These are phyloP conservation scores for Jaltomata sinuosa DNA, from an alignment of 257 asterid genomes.

Conservation along the genomic window DNA sequence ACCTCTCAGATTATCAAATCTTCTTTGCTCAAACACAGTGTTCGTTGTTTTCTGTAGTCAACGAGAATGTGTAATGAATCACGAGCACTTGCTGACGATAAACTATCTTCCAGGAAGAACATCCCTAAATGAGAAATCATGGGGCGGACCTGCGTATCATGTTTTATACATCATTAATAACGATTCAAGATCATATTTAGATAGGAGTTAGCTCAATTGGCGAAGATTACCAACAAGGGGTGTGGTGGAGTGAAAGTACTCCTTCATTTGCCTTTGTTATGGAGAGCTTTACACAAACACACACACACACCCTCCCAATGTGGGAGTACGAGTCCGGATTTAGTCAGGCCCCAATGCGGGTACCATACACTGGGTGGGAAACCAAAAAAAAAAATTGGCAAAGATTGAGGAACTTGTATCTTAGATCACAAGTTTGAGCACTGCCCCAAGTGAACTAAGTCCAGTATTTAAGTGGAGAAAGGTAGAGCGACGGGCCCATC, in stretches of 20 bases:
- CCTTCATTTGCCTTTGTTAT: no score
- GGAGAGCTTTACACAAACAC: no score
- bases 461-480: not conserved
- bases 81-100: not conserved
- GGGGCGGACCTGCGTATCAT: conserved; percentile 56
- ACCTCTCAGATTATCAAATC: not conserved
- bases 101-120: conserved; percentile 49
- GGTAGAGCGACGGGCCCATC: not conserved
- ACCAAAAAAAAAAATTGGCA: no score
- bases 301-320: no score
- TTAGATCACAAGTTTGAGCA: no score
- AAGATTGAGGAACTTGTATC: not conserved
- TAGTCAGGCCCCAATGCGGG: no score
- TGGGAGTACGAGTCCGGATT: no score
- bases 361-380: no score
- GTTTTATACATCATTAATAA: not conserved
- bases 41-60: not conserved
- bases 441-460: not conserved
- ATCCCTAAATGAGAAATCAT: conserved; percentile 65
- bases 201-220: not conserved
- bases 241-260: no score
- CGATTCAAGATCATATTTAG: not conserved
- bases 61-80: not conserved
- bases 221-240: no score
- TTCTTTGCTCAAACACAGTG: not conserved